phyloP scores from a whole-genome alignment of 2,329 filamentous ascomycete species.

The Cladosporium sphaerospermum region DNA sequence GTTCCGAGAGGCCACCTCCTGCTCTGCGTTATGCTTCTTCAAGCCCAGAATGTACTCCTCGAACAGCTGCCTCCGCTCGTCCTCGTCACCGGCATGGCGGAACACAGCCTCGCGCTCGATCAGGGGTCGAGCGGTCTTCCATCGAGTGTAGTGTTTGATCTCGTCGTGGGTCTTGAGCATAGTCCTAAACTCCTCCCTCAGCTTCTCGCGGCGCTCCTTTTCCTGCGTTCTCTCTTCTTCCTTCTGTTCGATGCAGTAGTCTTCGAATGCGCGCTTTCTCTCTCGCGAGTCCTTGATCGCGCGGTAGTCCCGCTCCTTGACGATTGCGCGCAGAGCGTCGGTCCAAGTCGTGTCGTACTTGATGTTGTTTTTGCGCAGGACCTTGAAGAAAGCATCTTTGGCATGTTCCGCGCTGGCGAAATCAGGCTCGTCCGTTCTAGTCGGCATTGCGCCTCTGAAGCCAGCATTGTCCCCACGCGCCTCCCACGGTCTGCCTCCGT shows the following conservation, averaged over 20 bases:
- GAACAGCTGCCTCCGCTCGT: constrained; percentile 82
- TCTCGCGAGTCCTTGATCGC: constrained; percentile 90
- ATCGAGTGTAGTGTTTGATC: constrained; percentile 93
- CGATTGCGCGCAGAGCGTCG: constrained; percentile 75
- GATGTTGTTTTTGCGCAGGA: constrained; percentile 76
- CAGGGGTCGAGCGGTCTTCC: constrained; percentile 91
- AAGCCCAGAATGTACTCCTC: constrained; percentile 86
- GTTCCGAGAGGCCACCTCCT: constrained; percentile 65
- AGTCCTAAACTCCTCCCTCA: constrained; percentile 86
- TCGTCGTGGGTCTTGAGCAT: constrained; percentile 97
- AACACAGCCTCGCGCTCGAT: constrained; percentile 95
- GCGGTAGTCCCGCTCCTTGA: constrained; percentile 87
- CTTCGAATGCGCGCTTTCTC: constrained; percentile 84
- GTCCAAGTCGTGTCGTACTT: constrained; percentile 92
- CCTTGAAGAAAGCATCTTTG: constrained; percentile 85
- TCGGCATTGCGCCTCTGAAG: constrained; percentile 30
- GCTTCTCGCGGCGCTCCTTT: constrained; percentile 85
- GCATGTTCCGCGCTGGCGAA: constrained; percentile 79
- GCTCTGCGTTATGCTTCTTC: constrained; percentile 71
- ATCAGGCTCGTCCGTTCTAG: constrained; percentile 50
- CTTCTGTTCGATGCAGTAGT: constrained; percentile 85
- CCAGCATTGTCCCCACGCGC: constrained; percentile 24
- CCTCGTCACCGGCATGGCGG: constrained; percentile 79
- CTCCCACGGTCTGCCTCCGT: constrained; percentile 29
- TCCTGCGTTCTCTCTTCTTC: constrained; percentile 90